Evolutionary conservation across 352 stramenopile genomes (phyloP), one percentile per base, ranked within the genome.

Genomic region (Blastocystis sp.): DNA sequence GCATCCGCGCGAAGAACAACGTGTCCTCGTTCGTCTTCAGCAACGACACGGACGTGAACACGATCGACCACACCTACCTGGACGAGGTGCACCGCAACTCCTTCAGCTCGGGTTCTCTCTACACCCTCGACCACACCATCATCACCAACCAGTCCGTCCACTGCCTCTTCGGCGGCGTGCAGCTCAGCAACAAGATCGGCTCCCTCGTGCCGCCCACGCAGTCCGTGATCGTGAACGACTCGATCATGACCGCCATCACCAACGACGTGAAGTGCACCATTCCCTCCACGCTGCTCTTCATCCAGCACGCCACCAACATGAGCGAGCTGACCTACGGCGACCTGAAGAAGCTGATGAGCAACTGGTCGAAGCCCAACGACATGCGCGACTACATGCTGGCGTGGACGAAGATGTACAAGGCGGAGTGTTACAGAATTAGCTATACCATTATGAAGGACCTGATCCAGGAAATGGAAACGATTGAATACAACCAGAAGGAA

Each of bases 361-460:
- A 29, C 24, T 85, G 74, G 74, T 69, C 50, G n/a, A 35, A 55
- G 29, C 51, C 74, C 1, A 55, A 85, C 24, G 74, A 85, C 26
- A 67, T 62, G 31, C 24, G 13, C 16, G 74, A 85, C 26, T 85
- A 85, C 33, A 29, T 85, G 13, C 33, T 85, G 12, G 74, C 74
- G 26, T 85, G 74, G 74, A 69, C 74, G 19, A 85, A 85, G 37
- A 59, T 85, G 51, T 85, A 59, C 74, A 85, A 85, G 29, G 74
- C 74, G 21, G 74, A 85, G 51, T 85, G 74, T 55, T 85, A 59
- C 51, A 39, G 29, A 1, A 85, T 85, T 16, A 85, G 74, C 33
- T 85, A 85, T 41, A 85, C 74, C 12, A 85, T 85, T 85, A 85
- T 85, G 74, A 85, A 85, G 74, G 74, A 85, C 45, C 19, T 85